phyloP scores from a whole-genome alignment of 192 early-diverging fungal species.

The Backusella psychrophila region DNA sequence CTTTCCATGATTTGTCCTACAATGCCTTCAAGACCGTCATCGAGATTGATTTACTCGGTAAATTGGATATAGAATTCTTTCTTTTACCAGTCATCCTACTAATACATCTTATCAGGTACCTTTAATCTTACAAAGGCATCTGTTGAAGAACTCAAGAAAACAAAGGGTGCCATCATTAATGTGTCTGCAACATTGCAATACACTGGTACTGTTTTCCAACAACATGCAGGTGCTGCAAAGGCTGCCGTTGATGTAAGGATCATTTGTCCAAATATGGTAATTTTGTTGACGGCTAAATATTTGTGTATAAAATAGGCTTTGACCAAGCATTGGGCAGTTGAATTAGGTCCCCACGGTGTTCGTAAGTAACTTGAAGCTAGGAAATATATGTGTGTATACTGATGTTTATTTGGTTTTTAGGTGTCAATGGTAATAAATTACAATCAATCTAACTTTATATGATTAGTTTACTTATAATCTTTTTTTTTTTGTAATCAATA shows the following conservation, averaged over 20 bases:
- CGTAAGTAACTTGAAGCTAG: constrained; percentile 28
- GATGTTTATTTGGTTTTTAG: neutral
- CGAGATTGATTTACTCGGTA: constrained; percentile 48
- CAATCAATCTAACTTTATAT: no score
- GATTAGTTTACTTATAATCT: neutral
- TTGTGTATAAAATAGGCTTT: constrained; percentile 47
- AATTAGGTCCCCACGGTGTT: constrained; percentile 71
- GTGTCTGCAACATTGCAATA: constrained; percentile 72
- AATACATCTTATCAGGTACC: constrained; percentile 48
- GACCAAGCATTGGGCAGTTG: constrained; percentile 60
- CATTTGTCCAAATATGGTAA: no score
- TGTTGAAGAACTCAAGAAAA: constrained; percentile 63
- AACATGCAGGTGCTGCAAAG: constrained; percentile 35
- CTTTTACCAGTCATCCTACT: neutral
- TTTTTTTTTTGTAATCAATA: neutral
- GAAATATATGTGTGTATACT: neutral
- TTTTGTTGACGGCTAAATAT: constrained; percentile 11
- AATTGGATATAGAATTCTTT: neutral
- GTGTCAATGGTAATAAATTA: constrained; percentile 11
- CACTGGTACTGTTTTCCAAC: constrained; percentile 46
- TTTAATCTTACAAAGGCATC: constrained; percentile 75
- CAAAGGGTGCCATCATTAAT: constrained; percentile 66
- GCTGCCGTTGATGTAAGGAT: constrained; percentile 35
- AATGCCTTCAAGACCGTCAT: constrained; percentile 72
- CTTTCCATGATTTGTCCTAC: constrained; percentile 60